These are phyloP conservation scores for Orbilia quercus DNA, from an alignment of 2,329 filamentous ascomycete species.

Conservation along the genomic window DNA sequence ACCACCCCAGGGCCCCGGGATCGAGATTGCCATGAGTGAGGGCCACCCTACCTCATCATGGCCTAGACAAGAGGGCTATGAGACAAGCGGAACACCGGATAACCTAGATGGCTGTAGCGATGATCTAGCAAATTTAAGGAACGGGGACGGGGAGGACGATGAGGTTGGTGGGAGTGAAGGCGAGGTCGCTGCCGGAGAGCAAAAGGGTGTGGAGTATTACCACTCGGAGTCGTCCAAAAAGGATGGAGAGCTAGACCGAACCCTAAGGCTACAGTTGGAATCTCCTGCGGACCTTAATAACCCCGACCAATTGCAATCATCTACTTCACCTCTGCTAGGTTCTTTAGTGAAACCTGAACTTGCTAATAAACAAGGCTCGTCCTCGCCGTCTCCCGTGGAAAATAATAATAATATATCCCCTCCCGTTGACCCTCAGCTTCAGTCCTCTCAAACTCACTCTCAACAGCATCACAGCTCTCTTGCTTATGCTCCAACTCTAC, in stretches of 20 bases:
- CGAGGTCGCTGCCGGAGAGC: constrained; percentile 16
- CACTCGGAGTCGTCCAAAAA: constrained; percentile 31
- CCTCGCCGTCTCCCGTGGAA: constrained; percentile 43
- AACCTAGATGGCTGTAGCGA: constrained; percentile 45
- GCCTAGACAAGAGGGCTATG: constrained; percentile 53
- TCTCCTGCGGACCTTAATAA: constrained; percentile 49
- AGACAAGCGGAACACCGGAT: constrained; percentile 54
- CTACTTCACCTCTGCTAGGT: constrained; percentile 36
- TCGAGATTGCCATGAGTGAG: constrained; percentile 50
- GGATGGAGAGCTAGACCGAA: constrained; percentile 42
- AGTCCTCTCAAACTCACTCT: constrained; percentile 15
- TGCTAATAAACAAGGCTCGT: constrained; percentile 52
- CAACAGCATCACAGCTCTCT: constrained; percentile 15
- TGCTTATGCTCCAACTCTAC: constrained; percentile 8
- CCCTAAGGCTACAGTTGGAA: constrained; percentile 50
- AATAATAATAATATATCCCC: constrained; percentile 34
- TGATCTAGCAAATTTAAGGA: constrained; percentile 42
- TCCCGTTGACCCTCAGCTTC: constrained; percentile 23
- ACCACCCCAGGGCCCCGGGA: constrained; percentile 49
- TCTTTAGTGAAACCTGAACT: constrained; percentile 52
- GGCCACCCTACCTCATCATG: constrained; percentile 43
- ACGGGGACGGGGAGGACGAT: constrained; percentile 31
- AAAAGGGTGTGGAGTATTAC: constrained; percentile 26
- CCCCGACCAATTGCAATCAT: constrained; percentile 47
- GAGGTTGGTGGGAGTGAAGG: constrained; percentile 41